Base-by-base conservation (phyloP, 2,329 filamentous ascomycete genomes). In the Phyllosticta ampelicida region DNA sequence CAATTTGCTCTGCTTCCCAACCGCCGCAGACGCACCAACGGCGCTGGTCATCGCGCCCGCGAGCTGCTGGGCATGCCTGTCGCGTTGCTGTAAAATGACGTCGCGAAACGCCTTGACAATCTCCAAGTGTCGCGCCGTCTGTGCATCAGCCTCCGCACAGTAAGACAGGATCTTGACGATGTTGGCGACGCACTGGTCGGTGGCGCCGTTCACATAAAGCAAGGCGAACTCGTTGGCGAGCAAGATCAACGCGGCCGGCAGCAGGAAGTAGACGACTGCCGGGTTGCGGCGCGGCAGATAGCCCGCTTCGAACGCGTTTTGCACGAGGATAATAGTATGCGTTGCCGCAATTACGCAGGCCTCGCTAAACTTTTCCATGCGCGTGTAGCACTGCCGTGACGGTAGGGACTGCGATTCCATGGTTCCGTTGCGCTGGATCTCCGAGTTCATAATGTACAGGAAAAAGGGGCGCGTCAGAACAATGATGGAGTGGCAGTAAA, bases 401-500 rank as follows among this genome's bases (percentile, higher is more conserved):
- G 36, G 36, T 2, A 44, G 36, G 1, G 36, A 16, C 8, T 44
- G 36, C 6, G 13, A 8, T 44, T 13, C 16, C 6, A 44, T 16
- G 13, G 36, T 44, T 13, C 36, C 36, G 13, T 18, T 52, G 19
- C 65, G 67, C 61, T 74, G 73, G 3, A 71, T 69, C 54, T 74
- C 70, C 13, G 70, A 67, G 55, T 75, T 81, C 48, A 84, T 73
- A 11, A 83, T 74, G 59, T 78, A 80, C 13, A 86, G 70, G 60
- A 86, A 83, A 66, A 86, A 86, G 0, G 85, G 84, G 26, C 84
- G 75, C 1, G 81, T 84, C 1, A 87, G 75, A 0, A 87, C 73
- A 23, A 86, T 78, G 49, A 85, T 77, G 0, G 82, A 81, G 65
- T 86, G 83, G 58, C 78, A 80, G 59, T 85, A 81, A 36, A 86